A percentile compares a stretch with the other conserved stretches of the same genome.
These are phyloP conservation scores for Corymbia calophylla DNA, from an alignment of 441 rosid species.

Conservation along the genomic window DNA sequence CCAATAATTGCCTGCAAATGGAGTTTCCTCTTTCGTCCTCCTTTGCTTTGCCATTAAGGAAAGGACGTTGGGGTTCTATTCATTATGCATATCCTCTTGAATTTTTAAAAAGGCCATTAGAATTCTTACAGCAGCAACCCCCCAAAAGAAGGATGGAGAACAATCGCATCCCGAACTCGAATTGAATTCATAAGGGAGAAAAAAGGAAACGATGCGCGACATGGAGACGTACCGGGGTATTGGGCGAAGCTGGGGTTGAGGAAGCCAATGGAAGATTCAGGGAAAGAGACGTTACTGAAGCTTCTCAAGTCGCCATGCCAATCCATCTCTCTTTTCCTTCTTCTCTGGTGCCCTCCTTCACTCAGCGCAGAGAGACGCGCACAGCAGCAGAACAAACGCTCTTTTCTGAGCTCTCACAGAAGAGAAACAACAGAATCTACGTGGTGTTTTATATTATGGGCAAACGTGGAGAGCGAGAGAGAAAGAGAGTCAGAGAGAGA, in stretches of 20 bases:
- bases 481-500: background rate
- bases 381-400: background rate
- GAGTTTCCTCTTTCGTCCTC: background rate
- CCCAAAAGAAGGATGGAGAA: background rate
- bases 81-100: background rate
- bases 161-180: background rate
- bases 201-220: background rate
- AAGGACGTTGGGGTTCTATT: background rate
- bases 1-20: background rate
- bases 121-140: background rate
- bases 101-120: background rate
- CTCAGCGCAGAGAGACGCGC: background rate
- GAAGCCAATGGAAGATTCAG: conserved; percentile 41
- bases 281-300: conserved; percentile 27
- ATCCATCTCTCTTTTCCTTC: conserved; percentile 34
- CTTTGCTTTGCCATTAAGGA: background rate
- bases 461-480: background rate
- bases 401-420: background rate
- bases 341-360: background rate
- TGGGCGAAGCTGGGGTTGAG: conserved; percentile 44
- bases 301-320: conserved; percentile 39
- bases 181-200: background rate
- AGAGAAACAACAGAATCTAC: background rate
- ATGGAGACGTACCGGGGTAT: background rate
- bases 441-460: background rate